Conservation (phyloP, 768 basidiomycete genomes). For the Termitomyces sp. region DNA sequence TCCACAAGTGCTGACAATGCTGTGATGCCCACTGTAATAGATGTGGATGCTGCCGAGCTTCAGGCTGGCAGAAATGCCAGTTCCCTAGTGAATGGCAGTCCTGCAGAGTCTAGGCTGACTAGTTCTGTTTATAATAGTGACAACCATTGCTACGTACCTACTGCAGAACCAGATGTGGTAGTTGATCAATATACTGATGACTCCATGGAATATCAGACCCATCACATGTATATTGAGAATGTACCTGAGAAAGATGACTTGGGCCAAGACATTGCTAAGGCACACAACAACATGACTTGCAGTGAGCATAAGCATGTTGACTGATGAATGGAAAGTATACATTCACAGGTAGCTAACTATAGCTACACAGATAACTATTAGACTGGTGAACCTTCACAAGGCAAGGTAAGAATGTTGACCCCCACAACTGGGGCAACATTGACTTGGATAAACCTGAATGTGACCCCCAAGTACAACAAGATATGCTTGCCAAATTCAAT, state of each 20-base stretch:
- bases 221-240: too few relatives aligned
- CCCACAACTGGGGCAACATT: background rate
- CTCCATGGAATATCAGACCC: too few relatives aligned
- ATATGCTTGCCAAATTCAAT: too few relatives aligned
- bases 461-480: background rate
- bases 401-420: background rate
- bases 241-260: too few relatives aligned
- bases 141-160: background rate
- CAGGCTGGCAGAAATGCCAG: background rate
- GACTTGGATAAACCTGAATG: background rate
- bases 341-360: background rate
- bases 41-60: too few relatives aligned
- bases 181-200: background rate
- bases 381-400: background rate
- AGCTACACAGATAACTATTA: too few relatives aligned
- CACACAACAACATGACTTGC: too few relatives aligned
- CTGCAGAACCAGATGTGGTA: too few relatives aligned
- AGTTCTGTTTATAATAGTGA: background rate
- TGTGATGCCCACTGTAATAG: too few relatives aligned
- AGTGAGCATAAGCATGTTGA: background rate
- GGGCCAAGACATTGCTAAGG: too few relatives aligned
- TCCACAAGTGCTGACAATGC: too few relatives aligned
- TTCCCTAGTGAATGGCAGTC: background rate
- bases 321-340: background rate
- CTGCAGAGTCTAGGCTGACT: background rate